Percentiles rank a stretch among this genome's conserved stretches.
Evolutionary conservation across 805 yeast species (phyloP).

Genomic region (Monosporozyma yasuniensis): DNA sequence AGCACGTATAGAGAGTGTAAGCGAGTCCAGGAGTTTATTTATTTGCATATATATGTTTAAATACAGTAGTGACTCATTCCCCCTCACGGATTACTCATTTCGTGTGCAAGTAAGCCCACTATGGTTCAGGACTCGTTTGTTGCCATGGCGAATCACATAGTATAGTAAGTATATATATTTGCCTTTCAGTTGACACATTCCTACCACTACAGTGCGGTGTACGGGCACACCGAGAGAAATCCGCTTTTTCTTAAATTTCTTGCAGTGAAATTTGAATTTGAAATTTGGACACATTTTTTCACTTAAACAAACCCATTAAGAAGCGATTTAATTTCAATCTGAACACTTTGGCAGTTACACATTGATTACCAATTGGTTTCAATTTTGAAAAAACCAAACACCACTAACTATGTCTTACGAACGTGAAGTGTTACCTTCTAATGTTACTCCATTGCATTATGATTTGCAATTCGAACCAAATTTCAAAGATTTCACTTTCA

Average conservation of each 20-base stretch:
- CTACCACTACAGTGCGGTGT: neutral
- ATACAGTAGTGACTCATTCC: no score
- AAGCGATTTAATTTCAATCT: no score
- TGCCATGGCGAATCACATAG: neutral
- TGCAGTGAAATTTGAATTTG: neutral
- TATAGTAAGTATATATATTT: no score
- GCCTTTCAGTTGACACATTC: neutral
- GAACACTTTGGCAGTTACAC: no score
- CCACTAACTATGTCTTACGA: neutral
- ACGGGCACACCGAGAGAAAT: neutral
- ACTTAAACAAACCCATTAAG: no score
- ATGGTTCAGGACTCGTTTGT: no score
- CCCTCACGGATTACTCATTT: no score
- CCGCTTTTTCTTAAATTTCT: neutral
- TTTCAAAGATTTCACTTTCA: conserved; percentile 48
- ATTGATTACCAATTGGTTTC: no score
- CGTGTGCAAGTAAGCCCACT: no score
- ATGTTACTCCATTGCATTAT: conserved; percentile 67
- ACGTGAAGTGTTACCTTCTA: conserved; percentile 45
- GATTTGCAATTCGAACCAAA: conserved; percentile 55
- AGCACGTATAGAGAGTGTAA: neutral
- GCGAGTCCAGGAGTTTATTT: no score
- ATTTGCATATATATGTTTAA: no score
- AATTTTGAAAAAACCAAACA: no score
- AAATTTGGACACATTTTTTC: neutral